Base-by-base conservation (phyloP, 2,329 filamentous ascomycete species). In the Fusarium keratoplasticum region DNA sequence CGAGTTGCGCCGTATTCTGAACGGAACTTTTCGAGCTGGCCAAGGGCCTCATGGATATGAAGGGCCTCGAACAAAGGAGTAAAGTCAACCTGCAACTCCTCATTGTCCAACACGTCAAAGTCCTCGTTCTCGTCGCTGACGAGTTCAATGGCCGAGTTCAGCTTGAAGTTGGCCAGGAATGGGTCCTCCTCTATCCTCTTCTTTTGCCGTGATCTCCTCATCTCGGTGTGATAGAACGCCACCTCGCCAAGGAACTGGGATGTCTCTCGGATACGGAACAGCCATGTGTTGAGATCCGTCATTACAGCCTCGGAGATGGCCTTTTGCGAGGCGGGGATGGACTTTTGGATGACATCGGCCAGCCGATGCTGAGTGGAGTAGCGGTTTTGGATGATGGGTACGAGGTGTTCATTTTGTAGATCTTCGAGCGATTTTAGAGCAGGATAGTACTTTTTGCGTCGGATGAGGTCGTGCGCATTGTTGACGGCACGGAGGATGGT, bases 231-330 rank as follows among this genome's bases (percentile, higher is more conserved):
- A 80, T 97, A 98, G 80, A 99, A 97, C 5, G 96, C 95, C 8
- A 99, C 94, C 81, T 99, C 96, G 6, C 96, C 96, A 9, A 99
- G 85, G 73, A 98, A 98, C 77, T 98, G 96, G 2, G 96, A 98
- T 20, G 95, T 97, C 82, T 99, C 96, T 78, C 96, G 92, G 72
- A 99, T 97, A 25, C 94, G 92, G 79, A 93, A 99, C 11, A 99
- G 87, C 96, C 96, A 99, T 1, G 95, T 98, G 80, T 98, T 98
- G 64, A 99, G 85, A 83, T 99, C 96, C 3, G 91, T 93, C 95
- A 98, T 98, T 75, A 99, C 96, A 16, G 95, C 95, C 83, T 98
- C 96, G 5, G 96, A 96, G 66, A 99, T 98, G 60, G 94, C 91
- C 79, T 94, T 95, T 79, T 98, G 95, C 1, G 95, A 98, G 5